phyloP scores from a whole-genome alignment of 179 eudicot genomes.

The Carnegiea gigantea region DNA sequence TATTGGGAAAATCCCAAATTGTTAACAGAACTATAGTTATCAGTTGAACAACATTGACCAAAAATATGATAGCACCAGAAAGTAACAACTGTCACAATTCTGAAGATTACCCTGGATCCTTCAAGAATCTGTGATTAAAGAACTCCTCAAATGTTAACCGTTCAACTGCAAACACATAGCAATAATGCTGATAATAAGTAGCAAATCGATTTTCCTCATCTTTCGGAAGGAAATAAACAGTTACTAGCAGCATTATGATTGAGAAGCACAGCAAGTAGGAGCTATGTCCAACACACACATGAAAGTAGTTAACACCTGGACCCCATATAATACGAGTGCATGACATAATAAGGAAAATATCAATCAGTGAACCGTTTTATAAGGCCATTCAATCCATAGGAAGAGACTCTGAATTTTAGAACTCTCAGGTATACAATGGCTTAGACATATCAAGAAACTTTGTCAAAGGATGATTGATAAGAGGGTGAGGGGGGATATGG shows the following conservation, averaged over 20 bases:
- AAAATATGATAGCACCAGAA: not conserved
- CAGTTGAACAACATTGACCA: not conserved
- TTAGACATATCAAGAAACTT: not conserved
- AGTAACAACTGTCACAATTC: not conserved
- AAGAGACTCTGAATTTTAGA: not conserved
- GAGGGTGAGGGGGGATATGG: not conserved
- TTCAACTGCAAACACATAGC: slow-evolving; percentile 49
- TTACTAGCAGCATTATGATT: not conserved
- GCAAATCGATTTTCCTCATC: not conserved
- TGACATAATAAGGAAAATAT: not conserved
- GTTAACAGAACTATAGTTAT: not conserved
- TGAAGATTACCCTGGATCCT: slow-evolving; percentile 35
- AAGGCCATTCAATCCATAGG: not conserved
- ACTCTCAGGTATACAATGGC: not conserved
- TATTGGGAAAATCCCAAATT: not conserved
- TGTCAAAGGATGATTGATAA: not conserved
- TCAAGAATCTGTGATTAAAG: slow-evolving; percentile 52
- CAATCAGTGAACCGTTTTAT: not conserved
- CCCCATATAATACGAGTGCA: not conserved
- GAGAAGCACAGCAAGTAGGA: not conserved
- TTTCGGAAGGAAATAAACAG: not conserved
- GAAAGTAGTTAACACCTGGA: not conserved
- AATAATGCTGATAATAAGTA: slow-evolving; percentile 19
- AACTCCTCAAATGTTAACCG: slow-evolving; percentile 57
- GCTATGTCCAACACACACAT: not conserved